A percentile compares a stretch with the other conserved stretches of the same genome.
These are phyloP conservation scores for Polytrichum formosum DNA, from an alignment of 225 moss, liverwort and hornwort species.

Conservation along the genomic window DNA sequence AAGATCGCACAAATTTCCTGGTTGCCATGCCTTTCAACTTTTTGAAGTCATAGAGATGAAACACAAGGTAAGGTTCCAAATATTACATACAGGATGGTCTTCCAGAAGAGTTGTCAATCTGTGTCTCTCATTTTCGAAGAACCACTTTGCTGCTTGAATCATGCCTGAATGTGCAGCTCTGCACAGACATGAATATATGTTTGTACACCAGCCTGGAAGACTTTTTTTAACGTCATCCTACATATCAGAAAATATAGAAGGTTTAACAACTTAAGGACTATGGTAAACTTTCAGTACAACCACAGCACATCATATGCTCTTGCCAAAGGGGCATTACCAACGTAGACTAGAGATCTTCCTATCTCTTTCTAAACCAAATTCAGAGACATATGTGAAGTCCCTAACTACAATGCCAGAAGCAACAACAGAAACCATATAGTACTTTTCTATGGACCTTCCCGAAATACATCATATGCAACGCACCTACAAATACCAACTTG, in stretches of 20 bases:
- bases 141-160: slow-evolving; percentile 72
- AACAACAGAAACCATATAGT: background rate
- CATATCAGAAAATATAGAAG: background rate
- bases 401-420: no score
- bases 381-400: no score
- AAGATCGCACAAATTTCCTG: no score
- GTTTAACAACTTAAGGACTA: background rate
- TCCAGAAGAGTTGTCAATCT: slow-evolving; percentile 46
- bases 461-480: background rate
- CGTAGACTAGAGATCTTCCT: no score
- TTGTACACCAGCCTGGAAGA: background rate
- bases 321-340: no score
- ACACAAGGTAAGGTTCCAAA: background rate
- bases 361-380: no score
- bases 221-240: background rate
- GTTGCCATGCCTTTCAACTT: no score
- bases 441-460: background rate
- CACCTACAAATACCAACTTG: background rate
- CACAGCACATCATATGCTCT: no score
- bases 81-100: slow-evolving; percentile 30
- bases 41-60: background rate
- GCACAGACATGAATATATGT: slow-evolving; percentile 2
- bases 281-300: no score
- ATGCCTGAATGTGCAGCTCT: slow-evolving; percentile 83
- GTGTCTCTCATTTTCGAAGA: slow-evolving; percentile 49